Base-by-base conservation (phyloP, 2,329 filamentous ascomycete species). In the Neofusicoccum sp. region DNA sequence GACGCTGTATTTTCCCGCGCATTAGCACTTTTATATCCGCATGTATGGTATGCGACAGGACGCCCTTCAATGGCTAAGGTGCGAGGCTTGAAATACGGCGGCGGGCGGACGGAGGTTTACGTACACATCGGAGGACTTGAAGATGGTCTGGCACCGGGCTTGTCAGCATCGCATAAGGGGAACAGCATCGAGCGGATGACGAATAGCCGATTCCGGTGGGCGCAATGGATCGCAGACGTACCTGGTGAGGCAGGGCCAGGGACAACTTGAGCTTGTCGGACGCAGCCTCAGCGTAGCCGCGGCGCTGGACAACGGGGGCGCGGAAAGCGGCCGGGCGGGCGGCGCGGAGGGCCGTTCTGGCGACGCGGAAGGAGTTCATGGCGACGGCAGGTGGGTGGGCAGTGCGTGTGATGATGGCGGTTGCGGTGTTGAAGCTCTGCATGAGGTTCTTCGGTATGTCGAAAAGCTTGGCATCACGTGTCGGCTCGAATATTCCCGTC, bases 211-310 rank as follows among this genome's bases (percentile, higher is more conserved):
- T 7, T n/a, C 22, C 11, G 44, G 8, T 14, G 29, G 12, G 37
- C 39, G 29, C 61, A 63, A 59, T 56, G 33, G 36, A 11, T 31
- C 36, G 36, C 50, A 4, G 45, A 69, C 91, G 82, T 92, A 98
- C 95, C 93, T 97, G 91, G 84, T 98, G 94, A 83, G 95, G 95
- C 74, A 99, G 91, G 79, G 91, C 88, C 84, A 99, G 86, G 85
- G 92, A 97, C 84, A 99, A 89, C 89, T 96, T 96, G 87, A 99
- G 96, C 79, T 83, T 83, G 78, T 83, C 81, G 64, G 79, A 74
- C 70, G 80, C 81, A 70, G 82, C 81, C 72, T 83, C 81, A 72
- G 81, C 95, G 80, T 99, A 99, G 74, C 89, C 89, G 85, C 95
- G 89, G 80, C 92, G 90, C 85, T 93, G 90, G 52, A 31, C 45